phyloP scores from a whole-genome alignment of 1,139 yeast species.

The Debaryomycetaceae sp. region DNA sequence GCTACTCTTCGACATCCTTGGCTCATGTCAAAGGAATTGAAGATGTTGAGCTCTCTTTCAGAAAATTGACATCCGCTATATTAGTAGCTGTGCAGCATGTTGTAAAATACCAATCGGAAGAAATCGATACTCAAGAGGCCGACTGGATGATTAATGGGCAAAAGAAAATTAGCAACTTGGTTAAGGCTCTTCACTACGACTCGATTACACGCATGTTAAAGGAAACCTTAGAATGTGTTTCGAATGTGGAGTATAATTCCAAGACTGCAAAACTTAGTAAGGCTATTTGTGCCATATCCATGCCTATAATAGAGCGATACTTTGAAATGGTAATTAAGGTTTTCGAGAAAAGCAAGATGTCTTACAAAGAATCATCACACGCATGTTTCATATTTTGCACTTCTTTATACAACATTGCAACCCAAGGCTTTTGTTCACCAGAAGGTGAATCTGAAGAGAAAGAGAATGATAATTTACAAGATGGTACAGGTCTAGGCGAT shows the following conservation, averaged over 20 bases:
- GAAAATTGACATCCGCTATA: conserved; percentile 57
- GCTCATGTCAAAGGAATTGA: conserved; percentile 21
- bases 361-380: conserved; percentile 53
- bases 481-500: conserved; percentile 97
- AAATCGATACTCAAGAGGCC: conserved; percentile 50
- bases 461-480: conserved; percentile 61
- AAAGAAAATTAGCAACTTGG: conserved; percentile 34
- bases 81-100: conserved; percentile 65
- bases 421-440: conserved; percentile 94
- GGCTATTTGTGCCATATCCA: conserved; percentile 50
- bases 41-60: conserved; percentile 44
- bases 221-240: conserved; percentile 15
- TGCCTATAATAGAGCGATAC: conserved; percentile 59
- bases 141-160: conserved; percentile 61
- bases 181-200: conserved; percentile 26
- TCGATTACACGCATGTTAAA: conserved; percentile 24
- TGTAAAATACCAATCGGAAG: conserved; percentile 29
- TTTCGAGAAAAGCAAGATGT: conserved; percentile 37
- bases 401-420: conserved; percentile 58
- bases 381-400: conserved; percentile 61
- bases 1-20: conserved; percentile 24
- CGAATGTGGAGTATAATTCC: conserved; percentile 30
- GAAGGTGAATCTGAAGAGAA: conserved; percentile 70
- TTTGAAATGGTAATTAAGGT: conserved; percentile 40
- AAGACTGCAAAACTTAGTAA: conserved; percentile 34